Evolutionary conservation across 164 flowering plant species (phyloP).

Genomic region (Akebia trifoliata): DNA sequence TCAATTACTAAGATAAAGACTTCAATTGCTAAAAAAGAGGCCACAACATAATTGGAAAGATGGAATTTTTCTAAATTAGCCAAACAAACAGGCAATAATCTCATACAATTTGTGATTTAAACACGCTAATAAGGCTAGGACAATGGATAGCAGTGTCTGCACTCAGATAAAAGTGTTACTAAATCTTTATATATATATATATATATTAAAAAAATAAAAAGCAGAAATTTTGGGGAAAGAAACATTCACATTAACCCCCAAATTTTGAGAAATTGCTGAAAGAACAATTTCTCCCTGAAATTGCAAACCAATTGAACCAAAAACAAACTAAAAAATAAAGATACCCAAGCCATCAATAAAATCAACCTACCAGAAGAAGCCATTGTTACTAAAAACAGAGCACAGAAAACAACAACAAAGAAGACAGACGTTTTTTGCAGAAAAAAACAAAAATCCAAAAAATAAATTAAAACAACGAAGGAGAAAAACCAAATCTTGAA

Average conservation of each 20-base stretch:
- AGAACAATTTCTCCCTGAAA: not conserved
- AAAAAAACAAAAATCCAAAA: constrained; percentile 7
- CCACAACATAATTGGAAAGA: not conserved
- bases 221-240: not conserved
- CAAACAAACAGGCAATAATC: not conserved
- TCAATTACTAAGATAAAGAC: not conserved
- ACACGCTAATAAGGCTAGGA: not conserved
- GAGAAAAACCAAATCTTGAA: not conserved
- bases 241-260: not conserved
- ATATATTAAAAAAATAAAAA: not conserved
- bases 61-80: not conserved
- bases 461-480: not conserved
- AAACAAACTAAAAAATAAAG: not conserved
- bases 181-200: too few species aligned
- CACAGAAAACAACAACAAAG: not conserved
- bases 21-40: not conserved
- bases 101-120: not conserved
- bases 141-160: not conserved
- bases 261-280: not conserved
- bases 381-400: not conserved
- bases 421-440: not conserved
- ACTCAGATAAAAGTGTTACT: too few species aligned
- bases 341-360: not conserved
- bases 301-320: not conserved
- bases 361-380: not conserved